Base-by-base conservation (phyloP, 208 protist genomes). In the Acanthamoeba triangularis region DNA sequence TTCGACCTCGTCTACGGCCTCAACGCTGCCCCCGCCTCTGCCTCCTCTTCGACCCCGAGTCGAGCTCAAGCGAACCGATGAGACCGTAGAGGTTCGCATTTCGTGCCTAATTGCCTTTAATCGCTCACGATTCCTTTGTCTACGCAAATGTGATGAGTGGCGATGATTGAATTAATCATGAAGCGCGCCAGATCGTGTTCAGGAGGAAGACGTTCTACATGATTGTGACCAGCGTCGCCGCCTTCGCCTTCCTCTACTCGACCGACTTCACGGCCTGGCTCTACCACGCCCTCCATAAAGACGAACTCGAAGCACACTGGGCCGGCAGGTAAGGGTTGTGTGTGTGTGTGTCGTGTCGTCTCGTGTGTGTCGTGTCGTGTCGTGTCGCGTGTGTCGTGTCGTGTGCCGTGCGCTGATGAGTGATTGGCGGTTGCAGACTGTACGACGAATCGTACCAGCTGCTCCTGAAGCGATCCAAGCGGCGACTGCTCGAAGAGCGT, bases 381-480 rank as follows among this genome's bases (percentile, higher is more conserved):
- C 11, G 49, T 18, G 52, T 56, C 16, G 61, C 3, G 61, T 18
- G 2, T 30, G 65, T 37, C 5, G 14, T 72, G n/a, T 37, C 30
- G 14, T 72, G 0, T 20, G 23, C 49, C 10, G 10, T 35, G 30
- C 20, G 23, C 65, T 72, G 65, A 28, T 28, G 30, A 8, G 20
- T 63, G 56, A 18, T 63, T 13, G 56, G 1, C 56, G 56, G 20
- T 63, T 1, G 49, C 74, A 82, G 74, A 23, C 37, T 82, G 35
- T 82, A 82, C 74, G 74, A 82, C 41, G 74, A 82, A 23, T 82
- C 74, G 35, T 82, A 82, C 18, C 74, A 35, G 41, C 74, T 82
- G 18, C 74, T 82, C 41, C 20, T 82, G 74, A 82, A 82, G 74
- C 74, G 74, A 82, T 82, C 74, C 33, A 82, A 41, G 41, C 41